These are phyloP conservation scores for Kluyveromyces wickerhamii DNA, from an alignment of 805 yeast species.

Conservation along the genomic window DNA sequence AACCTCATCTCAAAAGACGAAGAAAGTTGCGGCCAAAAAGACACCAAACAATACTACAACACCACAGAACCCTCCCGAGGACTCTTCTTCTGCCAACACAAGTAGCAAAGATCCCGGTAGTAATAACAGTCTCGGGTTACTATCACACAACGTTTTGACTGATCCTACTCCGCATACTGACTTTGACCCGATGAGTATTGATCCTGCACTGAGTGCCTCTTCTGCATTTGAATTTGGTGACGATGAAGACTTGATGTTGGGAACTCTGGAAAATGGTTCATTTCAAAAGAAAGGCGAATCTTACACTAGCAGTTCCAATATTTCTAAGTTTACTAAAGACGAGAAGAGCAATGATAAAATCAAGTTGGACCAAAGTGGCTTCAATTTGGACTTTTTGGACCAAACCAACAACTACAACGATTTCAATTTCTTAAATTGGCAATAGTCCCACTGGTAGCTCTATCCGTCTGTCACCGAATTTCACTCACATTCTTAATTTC, in stretches of 20 bases:
- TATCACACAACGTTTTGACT: slow-evolving; percentile 8
- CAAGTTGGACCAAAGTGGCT: slow-evolving; percentile 8
- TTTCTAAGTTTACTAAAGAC: neutral
- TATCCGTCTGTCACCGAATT: no score
- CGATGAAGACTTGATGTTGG: slow-evolving; percentile 7
- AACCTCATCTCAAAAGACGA: neutral
- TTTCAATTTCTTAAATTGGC: slow-evolving; percentile 24
- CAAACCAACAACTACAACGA: slow-evolving; percentile 15
- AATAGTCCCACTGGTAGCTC: slow-evolving; percentile 11
- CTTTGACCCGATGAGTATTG: slow-evolving; percentile 9
- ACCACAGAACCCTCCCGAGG: slow-evolving; percentile 2
- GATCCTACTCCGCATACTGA: slow-evolving; percentile 12
- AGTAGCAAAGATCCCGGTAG: slow-evolving; percentile 10
- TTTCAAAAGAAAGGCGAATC: slow-evolving; percentile 6
- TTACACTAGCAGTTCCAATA: neutral
- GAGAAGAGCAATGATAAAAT: neutral
- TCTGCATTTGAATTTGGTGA: slow-evolving; percentile 8
- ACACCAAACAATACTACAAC: neutral
- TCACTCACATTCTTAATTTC: no score
- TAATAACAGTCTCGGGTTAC: slow-evolving; percentile 5
- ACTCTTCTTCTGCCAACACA: slow-evolving; percentile 4
- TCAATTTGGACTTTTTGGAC: slow-evolving; percentile 17
- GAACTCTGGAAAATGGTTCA: neutral
- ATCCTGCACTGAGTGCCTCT: slow-evolving; percentile 9
- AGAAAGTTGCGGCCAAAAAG: neutral